Conservation (phyloP, 2,329 filamentous ascomycete genomes). For the Sporothrix humicola region DNA sequence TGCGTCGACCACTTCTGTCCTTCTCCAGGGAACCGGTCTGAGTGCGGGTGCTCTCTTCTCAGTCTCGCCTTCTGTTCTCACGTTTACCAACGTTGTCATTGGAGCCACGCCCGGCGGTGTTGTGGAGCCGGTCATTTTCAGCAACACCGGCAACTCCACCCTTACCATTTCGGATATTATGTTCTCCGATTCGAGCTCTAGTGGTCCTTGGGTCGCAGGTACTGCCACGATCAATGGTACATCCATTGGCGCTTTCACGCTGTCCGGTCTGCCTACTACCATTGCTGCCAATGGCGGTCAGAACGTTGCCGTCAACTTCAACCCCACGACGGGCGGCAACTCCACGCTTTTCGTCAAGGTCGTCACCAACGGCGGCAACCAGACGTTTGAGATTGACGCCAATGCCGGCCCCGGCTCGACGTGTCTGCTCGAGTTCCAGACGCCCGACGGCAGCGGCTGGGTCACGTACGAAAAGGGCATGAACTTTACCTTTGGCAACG, state of each 20-base stretch:
- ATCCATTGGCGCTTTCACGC: conserved; percentile 55
- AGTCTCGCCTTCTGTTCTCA: conserved; percentile 55
- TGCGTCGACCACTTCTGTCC: conserved; percentile 53
- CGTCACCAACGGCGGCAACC: conserved; percentile 55
- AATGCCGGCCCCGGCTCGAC: conserved; percentile 56
- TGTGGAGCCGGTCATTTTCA: conserved; percentile 53
- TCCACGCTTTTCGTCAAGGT: conserved; percentile 57
- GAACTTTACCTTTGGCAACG: conserved; percentile 61
- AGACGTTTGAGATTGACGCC: conserved; percentile 55
- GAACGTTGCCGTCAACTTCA: conserved; percentile 55
- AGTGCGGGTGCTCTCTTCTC: conserved; percentile 54
- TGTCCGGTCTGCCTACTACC: conserved; percentile 53
- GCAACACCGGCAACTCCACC: conserved; percentile 55
- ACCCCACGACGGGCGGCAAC: conserved; percentile 53
- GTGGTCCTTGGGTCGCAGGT: conserved; percentile 52
- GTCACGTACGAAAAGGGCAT: conserved; percentile 50
- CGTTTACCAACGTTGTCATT: conserved; percentile 57
- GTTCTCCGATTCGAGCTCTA: conserved; percentile 52
- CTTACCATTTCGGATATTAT: conserved; percentile 53
- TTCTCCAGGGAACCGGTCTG: conserved; percentile 56
- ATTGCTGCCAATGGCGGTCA: conserved; percentile 50
- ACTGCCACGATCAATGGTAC: conserved; percentile 44
- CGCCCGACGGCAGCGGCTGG: conserved; percentile 57
- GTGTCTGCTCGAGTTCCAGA: conserved; percentile 62
- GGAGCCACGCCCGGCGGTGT: conserved; percentile 49